Percentiles rank a stretch among this genome's conserved stretches.
Conservation (phyloP, 192 early-diverging fungal genomes). For the Entomortierella beljakovae region DNA sequence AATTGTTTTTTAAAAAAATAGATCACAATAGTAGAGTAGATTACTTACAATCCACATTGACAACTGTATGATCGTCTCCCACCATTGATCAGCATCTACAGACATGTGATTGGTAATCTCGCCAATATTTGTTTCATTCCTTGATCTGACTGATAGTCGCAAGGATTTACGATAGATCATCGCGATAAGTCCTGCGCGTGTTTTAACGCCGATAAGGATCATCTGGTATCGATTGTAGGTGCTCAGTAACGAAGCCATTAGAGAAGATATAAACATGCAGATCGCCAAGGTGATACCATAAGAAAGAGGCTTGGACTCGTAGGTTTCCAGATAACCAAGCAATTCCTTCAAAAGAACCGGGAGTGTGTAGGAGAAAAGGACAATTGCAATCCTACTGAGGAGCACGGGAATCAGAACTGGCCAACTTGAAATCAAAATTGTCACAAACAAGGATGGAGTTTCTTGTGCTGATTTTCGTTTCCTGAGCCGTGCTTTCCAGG, state of each 20-base stretch:
- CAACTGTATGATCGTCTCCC: conserved; percentile 16
- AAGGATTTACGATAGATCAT: conserved; percentile 72
- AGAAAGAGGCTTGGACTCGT: conserved; percentile 50
- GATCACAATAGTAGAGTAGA: background rate
- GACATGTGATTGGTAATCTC: conserved; percentile 51
- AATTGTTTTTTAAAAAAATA: no score
- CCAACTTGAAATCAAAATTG: conserved; percentile 2
- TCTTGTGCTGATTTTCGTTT: background rate
- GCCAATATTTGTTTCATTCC: conserved; percentile 29
- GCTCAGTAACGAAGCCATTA: conserved; percentile 58
- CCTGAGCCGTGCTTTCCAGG: conserved; percentile 2
- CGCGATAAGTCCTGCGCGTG: conserved; percentile 59
- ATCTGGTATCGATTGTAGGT: conserved; percentile 59
- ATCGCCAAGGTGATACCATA: conserved; percentile 58
- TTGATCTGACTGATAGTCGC: conserved; percentile 57
- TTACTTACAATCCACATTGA: conserved; percentile 15
- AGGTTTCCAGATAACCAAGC: conserved; percentile 31
- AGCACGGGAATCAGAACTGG: conserved; percentile 20
- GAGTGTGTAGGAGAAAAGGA: conserved; percentile 26
- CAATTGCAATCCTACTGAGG: conserved; percentile 25
- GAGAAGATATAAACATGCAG: conserved; percentile 57
- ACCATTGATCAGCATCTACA: conserved; percentile 45
- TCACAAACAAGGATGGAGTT: conserved; percentile 19
- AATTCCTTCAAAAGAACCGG: conserved; percentile 20
- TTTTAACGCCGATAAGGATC: conserved; percentile 57